These are phyloP conservation scores for Pistacia integerrima DNA, from an alignment of 345 rosid species.

Conservation along the genomic window DNA sequence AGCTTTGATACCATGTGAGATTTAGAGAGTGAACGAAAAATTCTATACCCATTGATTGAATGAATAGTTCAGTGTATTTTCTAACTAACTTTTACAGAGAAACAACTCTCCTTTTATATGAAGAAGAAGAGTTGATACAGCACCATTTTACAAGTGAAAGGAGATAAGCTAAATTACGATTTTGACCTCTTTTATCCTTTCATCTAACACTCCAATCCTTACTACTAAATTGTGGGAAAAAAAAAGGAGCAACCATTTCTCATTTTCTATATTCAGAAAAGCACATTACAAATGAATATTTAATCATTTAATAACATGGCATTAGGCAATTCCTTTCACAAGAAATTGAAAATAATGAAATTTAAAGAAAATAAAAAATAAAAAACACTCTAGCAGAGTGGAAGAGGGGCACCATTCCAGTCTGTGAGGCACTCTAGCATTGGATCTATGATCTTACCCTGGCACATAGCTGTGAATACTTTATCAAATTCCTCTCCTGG, in stretches of 20 bases:
- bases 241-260: too few species aligned
- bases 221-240: background rate
- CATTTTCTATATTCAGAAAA: background rate
- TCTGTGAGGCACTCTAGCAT: slow-evolving; percentile 63
- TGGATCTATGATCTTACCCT: slow-evolving; percentile 68
- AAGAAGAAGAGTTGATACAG: slow-evolving; percentile 24
- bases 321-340: background rate
- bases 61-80: too few species aligned
- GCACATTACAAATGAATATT: too few species aligned
- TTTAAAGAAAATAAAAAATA: too few species aligned
- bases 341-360: background rate
- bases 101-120: too few species aligned
- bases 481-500: slow-evolving; percentile 78
- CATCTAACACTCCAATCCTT: background rate
- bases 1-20: too few species aligned
- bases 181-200: too few species aligned
- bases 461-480: slow-evolving; percentile 66
- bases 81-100: too few species aligned
- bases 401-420: slow-evolving; percentile 73
- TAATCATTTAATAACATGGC: too few species aligned
- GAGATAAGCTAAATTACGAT: slow-evolving; percentile 6
- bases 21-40: too few species aligned
- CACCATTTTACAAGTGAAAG: slow-evolving; percentile 66
- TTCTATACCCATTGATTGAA: too few species aligned
- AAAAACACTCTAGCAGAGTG: slow-evolving; percentile 29